phyloP scores from a whole-genome alignment of 345 rosid genomes.

The Dimocarpus longan region DNA sequence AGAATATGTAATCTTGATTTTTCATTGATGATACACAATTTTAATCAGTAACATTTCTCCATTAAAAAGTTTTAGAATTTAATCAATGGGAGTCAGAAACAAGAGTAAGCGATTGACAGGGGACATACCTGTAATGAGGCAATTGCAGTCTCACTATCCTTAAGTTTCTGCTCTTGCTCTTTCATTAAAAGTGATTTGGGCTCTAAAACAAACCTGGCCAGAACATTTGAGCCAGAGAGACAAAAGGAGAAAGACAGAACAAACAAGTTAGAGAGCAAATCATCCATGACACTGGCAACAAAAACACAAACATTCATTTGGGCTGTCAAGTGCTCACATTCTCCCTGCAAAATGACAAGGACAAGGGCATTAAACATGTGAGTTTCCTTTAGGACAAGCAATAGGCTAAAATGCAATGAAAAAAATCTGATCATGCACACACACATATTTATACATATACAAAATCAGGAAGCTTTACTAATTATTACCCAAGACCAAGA shows the following conservation, averaged over 20 bases:
- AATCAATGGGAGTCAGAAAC: neutral
- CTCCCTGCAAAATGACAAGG: conserved; percentile 71
- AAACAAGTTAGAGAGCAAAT: conserved; percentile 24
- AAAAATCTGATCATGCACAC: neutral
- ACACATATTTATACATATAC: neutral
- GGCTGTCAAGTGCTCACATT: conserved; percentile 67
- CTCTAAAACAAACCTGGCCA: conserved; percentile 83
- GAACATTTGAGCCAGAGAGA: conserved; percentile 23
- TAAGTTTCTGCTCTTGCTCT: conserved; percentile 86
- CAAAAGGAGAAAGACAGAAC: conserved; percentile 24
- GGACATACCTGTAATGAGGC: conserved; percentile 64
- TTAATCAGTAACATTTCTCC: neutral
- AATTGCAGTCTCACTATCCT: conserved; percentile 84
- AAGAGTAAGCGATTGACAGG: neutral
- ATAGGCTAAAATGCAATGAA: conserved; percentile 11
- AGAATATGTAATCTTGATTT: too few relatives aligned
- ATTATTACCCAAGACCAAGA: neutral
- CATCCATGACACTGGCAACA: conserved; percentile 13
- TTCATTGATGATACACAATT: neutral
- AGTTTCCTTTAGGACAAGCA: neutral
- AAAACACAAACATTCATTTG: conserved; percentile 8
- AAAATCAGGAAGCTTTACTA: neutral
- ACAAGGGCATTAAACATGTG: neutral
- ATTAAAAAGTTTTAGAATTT: neutral
- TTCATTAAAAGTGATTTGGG: conserved; percentile 59